Evolutionary conservation across 805 yeast genomes (phyloP), one percentile per base, ranked within the genome.

Genomic region (Cyberlindnera maclurae): DNA sequence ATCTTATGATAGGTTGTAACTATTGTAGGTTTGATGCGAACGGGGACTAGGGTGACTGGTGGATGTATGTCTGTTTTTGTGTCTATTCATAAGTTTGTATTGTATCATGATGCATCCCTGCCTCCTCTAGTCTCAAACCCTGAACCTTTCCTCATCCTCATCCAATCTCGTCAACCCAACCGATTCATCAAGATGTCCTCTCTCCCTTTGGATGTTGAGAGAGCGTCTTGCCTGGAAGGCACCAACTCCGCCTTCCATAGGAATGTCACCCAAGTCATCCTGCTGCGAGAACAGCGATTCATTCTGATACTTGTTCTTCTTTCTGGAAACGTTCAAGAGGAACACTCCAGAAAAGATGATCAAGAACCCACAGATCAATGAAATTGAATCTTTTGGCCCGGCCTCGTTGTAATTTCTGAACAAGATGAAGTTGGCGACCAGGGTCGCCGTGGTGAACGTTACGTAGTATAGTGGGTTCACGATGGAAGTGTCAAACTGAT

Each of bases 381-480:
- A 84, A 37, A 87, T 78, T 38, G 86, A 76, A 59, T 86, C 84
- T 46, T 83, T 83, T 15, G 84, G 73, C 20, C 83, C 76, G 6
- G 94, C 67, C 31, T 95, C 85, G 63, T 85, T 86, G 69, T 88
- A 87, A 12, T 95, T 95, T 52, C 79, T 72, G 64, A 87, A 88
- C 38, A 87, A 65, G 44, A 88, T 80, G 58, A 88, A 88, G 27
- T 94, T 85, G 1, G 96, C 96, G 39, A 75, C 70, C 51, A 87
- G 69, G 0, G 96, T 88, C 36, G 83, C 85, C 0, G 96, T 86
- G 29, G 96, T 87, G 65, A 87, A 88, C 1, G 95, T 79, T 39
- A 87, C 96, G 55, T 88, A 87, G 64, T 87, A 87, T 44, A 87
- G 67, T 26, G 96, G 96, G 60, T 87, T 87, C 40, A 87, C 96